Base-by-base conservation (phyloP, 495 filamentous ascomycete genomes). In the Penicillium herquei region DNA sequence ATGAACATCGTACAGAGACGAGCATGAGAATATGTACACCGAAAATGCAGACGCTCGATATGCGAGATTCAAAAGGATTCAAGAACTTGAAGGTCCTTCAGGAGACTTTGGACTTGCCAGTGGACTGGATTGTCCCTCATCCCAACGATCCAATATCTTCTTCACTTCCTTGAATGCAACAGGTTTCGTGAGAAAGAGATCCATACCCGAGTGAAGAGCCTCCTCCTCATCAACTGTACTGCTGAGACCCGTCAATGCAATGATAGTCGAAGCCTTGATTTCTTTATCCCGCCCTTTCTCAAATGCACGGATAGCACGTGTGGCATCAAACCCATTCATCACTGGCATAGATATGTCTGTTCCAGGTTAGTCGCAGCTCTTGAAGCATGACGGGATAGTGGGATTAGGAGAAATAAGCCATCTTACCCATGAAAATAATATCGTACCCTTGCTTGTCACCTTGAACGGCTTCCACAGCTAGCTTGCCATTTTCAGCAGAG, bases 181-280 rank as follows among this genome's bases (percentile, higher is more conserved):
- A 3, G 88, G 88, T 57, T 89, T 88, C 12, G 87, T 89, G 58
- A 90, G 68, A 59, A 88, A 90, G 6, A 87, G 58, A 65, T 91
- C 82, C 44, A 91, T 78, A 1, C 88, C 88, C 4, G 80, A 81
- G 4, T 71, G 76, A 49, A 85, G 77, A 0, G 88, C 87, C 41
- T 89, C 84, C 14, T 77, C 67, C 63, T 87, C 81, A 55, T 86
- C 84, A n/a, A 75, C 71, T 1, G 74, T 71, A 39, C 79, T 81
- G 21, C 83, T 84, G 6, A 90, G 70, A 0, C 88, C 87, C 0
- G 87, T 90, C 16, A 90, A 68, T 0, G 87, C 85, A 39, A 91
- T 83, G 50, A 91, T 83, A 14, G 73, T 77, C 7, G 79, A 75
- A 0, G 75, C 70, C 1, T 53, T 52, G 18, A 30, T 49, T 18